A percentile compares a stretch with the other conserved stretches of the same genome.
Evolutionary conservation across 768 basidiomycete genomes (phyloP).

Genomic region (Tricholoma bakamatsutake): DNA sequence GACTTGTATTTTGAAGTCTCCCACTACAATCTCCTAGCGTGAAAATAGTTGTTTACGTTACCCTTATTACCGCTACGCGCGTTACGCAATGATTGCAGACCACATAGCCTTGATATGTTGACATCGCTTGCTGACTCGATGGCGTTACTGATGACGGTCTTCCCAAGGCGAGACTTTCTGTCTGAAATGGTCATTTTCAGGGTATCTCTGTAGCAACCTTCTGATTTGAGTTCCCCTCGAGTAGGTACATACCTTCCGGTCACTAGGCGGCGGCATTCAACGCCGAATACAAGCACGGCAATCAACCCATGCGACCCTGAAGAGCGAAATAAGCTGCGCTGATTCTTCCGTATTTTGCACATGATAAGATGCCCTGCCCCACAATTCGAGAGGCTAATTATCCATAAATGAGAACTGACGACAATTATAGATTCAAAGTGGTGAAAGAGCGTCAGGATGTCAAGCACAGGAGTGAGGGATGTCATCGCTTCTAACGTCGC

Average conservation of each 20-base stretch:
- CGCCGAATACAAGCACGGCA: neutral
- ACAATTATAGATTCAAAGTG: neutral
- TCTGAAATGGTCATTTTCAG: neutral
- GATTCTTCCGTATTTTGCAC: neutral
- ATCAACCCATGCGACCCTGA: neutral
- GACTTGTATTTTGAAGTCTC: neutral
- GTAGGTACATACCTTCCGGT: neutral
- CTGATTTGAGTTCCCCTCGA: neutral
- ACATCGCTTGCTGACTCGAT: neutral
- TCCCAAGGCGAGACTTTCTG: neutral
- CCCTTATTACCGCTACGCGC: neutral
- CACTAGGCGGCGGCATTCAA: neutral
- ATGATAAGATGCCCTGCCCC: neutral
- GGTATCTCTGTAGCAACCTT: neutral
- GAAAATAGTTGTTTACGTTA: neutral
- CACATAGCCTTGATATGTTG: neutral
- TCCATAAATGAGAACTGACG: neutral
- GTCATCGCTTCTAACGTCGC: neutral
- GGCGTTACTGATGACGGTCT: neutral
- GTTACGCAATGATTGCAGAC: neutral
- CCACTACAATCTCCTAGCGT: neutral
- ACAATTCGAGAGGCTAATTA: neutral
- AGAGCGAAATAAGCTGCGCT: neutral
- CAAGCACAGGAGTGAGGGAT: neutral
- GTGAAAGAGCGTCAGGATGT: neutral